A percentile compares a stretch with the other conserved stretches of the same genome.
Conservation (phyloP, 768 basidiomycete genomes). For the Mycena amicta region DNA sequence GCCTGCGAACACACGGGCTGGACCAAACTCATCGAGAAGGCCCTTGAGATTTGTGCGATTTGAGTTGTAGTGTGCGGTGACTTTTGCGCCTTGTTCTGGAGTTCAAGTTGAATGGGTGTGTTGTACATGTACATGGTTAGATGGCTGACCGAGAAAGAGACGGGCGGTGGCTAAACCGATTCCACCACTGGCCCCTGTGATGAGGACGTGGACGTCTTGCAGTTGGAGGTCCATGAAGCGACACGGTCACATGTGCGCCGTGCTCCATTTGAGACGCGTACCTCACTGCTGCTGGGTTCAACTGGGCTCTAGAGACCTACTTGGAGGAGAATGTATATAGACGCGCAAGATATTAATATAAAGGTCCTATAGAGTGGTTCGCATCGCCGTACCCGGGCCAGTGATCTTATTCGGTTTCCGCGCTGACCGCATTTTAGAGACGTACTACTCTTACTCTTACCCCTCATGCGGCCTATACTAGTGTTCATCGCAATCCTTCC, state of each 20-base stretch:
- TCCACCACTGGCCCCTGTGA: conserved; percentile 79
- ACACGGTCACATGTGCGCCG: too few species aligned
- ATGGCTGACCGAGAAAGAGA: conserved; percentile 57
- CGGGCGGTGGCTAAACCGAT: conserved; percentile 68
- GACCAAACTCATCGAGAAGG: conserved; percentile 40
- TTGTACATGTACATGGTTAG: neutral
- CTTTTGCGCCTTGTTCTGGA: conserved; percentile 68
- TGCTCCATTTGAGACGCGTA: too few species aligned
- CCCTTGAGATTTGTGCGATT: conserved; percentile 44
- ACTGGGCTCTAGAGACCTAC: too few species aligned
- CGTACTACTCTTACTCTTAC: neutral
- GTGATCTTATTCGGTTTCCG: too few species aligned
- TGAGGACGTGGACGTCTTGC: conserved; percentile 62
- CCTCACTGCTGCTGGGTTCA: too few species aligned
- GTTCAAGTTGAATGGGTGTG: neutral
- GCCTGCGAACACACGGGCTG: conserved; percentile 36
- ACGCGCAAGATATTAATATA: too few species aligned
- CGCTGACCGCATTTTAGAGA: neutral
- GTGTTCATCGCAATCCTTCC: neutral
- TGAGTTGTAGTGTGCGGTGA: conserved; percentile 73
- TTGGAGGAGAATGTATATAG: too few species aligned
- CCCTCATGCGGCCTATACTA: neutral
- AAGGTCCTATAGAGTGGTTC: too few species aligned
- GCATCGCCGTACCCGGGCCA: too few species aligned
- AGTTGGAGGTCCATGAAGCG: conserved; percentile 64